Percentiles rank a stretch among this genome's conserved stretches.
Evolutionary conservation across 2,329 filamentous ascomycete species (phyloP).

Genomic region (Shiraia bambusicola): DNA sequence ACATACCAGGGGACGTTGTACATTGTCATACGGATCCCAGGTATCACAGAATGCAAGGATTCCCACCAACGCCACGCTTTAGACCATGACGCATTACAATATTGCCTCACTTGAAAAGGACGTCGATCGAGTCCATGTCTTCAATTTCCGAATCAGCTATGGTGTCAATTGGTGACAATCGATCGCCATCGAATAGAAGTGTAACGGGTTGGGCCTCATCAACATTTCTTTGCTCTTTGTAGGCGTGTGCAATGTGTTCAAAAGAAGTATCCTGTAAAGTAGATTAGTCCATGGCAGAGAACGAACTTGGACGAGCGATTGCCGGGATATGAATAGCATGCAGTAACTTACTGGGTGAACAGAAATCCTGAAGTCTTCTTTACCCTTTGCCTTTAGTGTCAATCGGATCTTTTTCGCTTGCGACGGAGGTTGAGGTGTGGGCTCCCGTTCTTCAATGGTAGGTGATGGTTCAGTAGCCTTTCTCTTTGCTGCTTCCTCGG

Average conservation of each 20-base stretch:
- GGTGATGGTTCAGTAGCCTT: constrained; percentile 43
- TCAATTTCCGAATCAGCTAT: constrained; percentile 40
- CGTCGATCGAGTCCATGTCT: constrained; percentile 41
- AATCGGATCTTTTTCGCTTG: constrained; percentile 46
- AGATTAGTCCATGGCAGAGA: constrained; percentile 9
- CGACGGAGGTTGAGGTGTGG: constrained; percentile 20
- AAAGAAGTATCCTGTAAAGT: constrained; percentile 32
- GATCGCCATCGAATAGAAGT: constrained; percentile 43
- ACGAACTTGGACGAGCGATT: not conserved
- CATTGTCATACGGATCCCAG: too few relatives aligned
- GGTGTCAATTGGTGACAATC: constrained; percentile 35
- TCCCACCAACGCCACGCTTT: not conserved
- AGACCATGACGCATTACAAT: not conserved
- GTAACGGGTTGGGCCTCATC: constrained; percentile 32
- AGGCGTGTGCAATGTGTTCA: constrained; percentile 33
- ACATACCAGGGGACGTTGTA: too few relatives aligned
- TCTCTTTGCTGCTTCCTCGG: constrained; percentile 27
- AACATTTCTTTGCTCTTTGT: constrained; percentile 23
- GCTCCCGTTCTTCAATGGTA: constrained; percentile 15
- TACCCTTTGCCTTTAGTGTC: constrained; percentile 54
- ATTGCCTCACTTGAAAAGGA: constrained; percentile 35
- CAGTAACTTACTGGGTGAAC: constrained; percentile 48
- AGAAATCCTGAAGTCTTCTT: constrained; percentile 54
- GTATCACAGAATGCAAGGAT: not conserved
- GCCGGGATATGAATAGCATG: not conserved